phyloP scores from a whole-genome alignment of 305 asterid genomes.

The Nicotiana rustica region DNA sequence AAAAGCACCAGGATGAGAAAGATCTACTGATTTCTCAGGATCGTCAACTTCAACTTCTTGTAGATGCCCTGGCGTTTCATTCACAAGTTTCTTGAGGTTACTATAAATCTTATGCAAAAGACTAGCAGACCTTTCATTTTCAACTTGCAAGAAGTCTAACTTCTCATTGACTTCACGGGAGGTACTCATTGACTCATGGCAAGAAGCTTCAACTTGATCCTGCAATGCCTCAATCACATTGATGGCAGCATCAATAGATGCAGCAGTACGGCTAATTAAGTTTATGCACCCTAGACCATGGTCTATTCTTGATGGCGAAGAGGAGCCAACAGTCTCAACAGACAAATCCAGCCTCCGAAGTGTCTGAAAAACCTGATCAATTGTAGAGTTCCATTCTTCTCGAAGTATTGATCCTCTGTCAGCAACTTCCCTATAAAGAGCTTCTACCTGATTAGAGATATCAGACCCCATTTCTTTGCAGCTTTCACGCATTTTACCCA shows the following conservation, averaged over 20 bases:
- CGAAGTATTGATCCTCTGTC: slow-evolving; percentile 60
- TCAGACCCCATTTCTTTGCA: slow-evolving; percentile 63
- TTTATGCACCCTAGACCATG: slow-evolving; percentile 42
- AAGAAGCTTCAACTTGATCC: slow-evolving; percentile 63
- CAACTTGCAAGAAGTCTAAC: slow-evolving; percentile 44
- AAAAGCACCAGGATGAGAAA: slow-evolving; percentile 56
- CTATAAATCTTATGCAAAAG: slow-evolving; percentile 55
- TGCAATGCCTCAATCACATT: slow-evolving; percentile 65
- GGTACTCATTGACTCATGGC: slow-evolving; percentile 51
- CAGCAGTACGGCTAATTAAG: slow-evolving; percentile 55
- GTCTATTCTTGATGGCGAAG: slow-evolving; percentile 45
- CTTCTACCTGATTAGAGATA: slow-evolving; percentile 61
- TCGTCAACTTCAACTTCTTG: slow-evolving; percentile 50
- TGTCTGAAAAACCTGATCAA: slow-evolving; percentile 60
- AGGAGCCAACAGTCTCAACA: slow-evolving; percentile 46
- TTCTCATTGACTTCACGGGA: slow-evolving; percentile 47
- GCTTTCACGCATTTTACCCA: slow-evolving; percentile 61
- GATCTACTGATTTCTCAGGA: slow-evolving; percentile 55
- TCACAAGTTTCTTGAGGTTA: slow-evolving; percentile 63
- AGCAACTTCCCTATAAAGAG: slow-evolving; percentile 62
- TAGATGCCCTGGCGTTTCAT: slow-evolving; percentile 43
- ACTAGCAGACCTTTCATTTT: slow-evolving; percentile 52
- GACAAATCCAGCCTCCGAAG: slow-evolving; percentile 63
- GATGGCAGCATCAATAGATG: slow-evolving; percentile 67
- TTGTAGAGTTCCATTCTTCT: slow-evolving; percentile 69